Evolutionary conservation across 371 early-diverging fungal species (phyloP).

Genomic region (Cokeromyces recurvatus): DNA sequence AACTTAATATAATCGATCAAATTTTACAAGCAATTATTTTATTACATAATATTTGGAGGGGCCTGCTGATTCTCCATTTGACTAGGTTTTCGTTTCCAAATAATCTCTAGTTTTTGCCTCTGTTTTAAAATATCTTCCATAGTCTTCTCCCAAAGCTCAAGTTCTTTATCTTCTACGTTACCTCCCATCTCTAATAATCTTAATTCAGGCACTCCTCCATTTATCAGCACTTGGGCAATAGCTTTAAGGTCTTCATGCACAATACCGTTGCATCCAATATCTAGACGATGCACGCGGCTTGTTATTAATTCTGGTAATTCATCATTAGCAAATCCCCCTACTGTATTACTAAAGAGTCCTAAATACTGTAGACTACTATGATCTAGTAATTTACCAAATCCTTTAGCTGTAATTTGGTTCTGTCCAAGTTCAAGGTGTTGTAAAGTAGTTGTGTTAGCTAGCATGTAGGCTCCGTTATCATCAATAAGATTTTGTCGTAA

Average conservation of each 20-base stretch:
- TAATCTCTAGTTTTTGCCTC: conserved; percentile 18
- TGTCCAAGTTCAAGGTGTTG: conserved; percentile 46
- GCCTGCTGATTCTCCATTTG: conserved; percentile 19
- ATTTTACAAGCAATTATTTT: too few species aligned
- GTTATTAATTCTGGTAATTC: conserved; percentile 23
- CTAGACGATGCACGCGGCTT: conserved; percentile 35
- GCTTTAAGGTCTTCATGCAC: conserved; percentile 41
- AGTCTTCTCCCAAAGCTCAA: conserved; percentile 44
- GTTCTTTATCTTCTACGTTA: conserved; percentile 44
- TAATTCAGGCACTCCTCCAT: conserved; percentile 40
- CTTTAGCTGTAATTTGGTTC: conserved; percentile 41
- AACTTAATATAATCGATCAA: too few species aligned
- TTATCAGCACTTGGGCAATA: conserved; percentile 40
- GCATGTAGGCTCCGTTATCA: conserved; percentile 38
- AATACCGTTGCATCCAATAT: conserved; percentile 54
- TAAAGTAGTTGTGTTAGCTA: conserved; percentile 22
- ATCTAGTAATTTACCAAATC: conserved; percentile 36
- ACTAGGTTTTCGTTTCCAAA: conserved; percentile 28
- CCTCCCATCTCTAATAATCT: conserved; percentile 54
- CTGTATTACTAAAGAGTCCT: conserved; percentile 48
- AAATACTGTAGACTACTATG: conserved; percentile 37
- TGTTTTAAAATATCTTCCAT: conserved; percentile 23
- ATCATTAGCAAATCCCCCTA: conserved; percentile 36
- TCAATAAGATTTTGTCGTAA: conserved; percentile 51
- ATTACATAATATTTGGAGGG: background rate